phyloP scores from a whole-genome alignment of 1,284 basidiomycete species.

The Ceratobasidium sp. region DNA sequence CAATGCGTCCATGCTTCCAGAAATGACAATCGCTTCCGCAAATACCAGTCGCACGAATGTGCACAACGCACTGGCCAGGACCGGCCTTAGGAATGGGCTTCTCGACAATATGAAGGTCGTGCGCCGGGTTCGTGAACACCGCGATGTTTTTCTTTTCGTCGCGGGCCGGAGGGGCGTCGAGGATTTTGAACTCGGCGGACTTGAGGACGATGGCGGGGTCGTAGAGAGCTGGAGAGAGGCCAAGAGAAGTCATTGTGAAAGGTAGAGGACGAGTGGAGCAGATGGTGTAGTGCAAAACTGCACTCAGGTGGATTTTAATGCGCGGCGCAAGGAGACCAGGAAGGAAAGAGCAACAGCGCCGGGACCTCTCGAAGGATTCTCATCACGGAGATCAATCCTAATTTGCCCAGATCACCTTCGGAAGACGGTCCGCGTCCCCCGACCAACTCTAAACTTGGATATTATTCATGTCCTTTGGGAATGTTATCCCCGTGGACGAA shows the following conservation, averaged over 20 bases:
- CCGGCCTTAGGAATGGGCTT: slow-evolving; percentile 51
- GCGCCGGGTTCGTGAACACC: slow-evolving; percentile 52
- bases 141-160: slow-evolving; percentile 47
- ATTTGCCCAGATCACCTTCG: slow-evolving; percentile 26
- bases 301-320: slow-evolving; percentile 11
- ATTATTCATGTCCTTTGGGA: not conserved
- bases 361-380: not conserved
- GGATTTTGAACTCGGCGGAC: slow-evolving; percentile 45
- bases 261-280: not conserved
- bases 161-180: slow-evolving; percentile 37
- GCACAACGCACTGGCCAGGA: slow-evolving; percentile 53
- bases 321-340: slow-evolving; percentile 11
- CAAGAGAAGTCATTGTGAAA: slow-evolving; percentile 14
- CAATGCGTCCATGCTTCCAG: slow-evolving; percentile 57
- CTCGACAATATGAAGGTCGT: slow-evolving; percentile 52
- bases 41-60: slow-evolving; percentile 55
- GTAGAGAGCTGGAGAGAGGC: slow-evolving; percentile 42
- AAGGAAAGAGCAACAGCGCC: slow-evolving; percentile 11
- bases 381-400: slow-evolving; percentile 33
- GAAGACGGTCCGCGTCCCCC: slow-evolving; percentile 11
- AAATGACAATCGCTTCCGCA: slow-evolving; percentile 56
- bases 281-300: not conserved
- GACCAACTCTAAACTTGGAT: not conserved
- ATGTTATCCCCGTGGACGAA: not conserved
- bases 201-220: slow-evolving; percentile 44